Base-by-base conservation (phyloP, 1,284 basidiomycete genomes). In the Melampsora larici-populina region DNA sequence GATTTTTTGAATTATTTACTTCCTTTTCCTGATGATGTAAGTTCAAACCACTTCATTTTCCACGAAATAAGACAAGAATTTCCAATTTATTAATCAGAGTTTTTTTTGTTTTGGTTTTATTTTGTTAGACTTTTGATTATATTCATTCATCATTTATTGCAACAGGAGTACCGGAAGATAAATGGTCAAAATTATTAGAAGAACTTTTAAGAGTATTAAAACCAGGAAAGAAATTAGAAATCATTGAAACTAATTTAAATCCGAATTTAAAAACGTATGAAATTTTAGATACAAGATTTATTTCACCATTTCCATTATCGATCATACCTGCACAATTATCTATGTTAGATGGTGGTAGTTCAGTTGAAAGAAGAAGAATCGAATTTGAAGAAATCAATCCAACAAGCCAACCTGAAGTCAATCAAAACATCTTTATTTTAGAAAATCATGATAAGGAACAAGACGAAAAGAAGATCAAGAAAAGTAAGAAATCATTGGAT, bases 81-180 rank as follows among this genome's bases (percentile, higher is more conserved):
- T n/a, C n/a, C n/a, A n/a, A n/a, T n/a, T n/a, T n/a, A n/a, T n/a
- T n/a, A n/a, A n/a, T n/a, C n/a, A n/a, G n/a, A n/a, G n/a, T n/a
- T n/a, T n/a, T n/a, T n/a, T n/a, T 24, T 31, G 3, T 51, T n/a
- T 36, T 18, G 2, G 7, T 69, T 24, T 48, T 9, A 36, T 49
- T 24, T 51, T 17, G 15, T 1, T 24, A 75, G 72, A 67, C 46
- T 40, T 75, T 75, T 66, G 64, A 75, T 55, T 75, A 75, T 26
- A 64, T 75, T 24, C 72, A 67, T 46, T 46, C 64, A n/a, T 66
- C 72, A 18, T 75, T 75, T 36, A 46, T 75, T 31, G 24, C 72
- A 21, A 1, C 46, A 9, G 72, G 72, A 11, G 36, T 75, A 17
- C 72, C 72, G 36, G 72, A 75, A 48, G 43, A 75, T 21, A 67